Evolutionary conservation across 768 basidiomycete species (phyloP).

Genomic region (Paxillus involutus): DNA sequence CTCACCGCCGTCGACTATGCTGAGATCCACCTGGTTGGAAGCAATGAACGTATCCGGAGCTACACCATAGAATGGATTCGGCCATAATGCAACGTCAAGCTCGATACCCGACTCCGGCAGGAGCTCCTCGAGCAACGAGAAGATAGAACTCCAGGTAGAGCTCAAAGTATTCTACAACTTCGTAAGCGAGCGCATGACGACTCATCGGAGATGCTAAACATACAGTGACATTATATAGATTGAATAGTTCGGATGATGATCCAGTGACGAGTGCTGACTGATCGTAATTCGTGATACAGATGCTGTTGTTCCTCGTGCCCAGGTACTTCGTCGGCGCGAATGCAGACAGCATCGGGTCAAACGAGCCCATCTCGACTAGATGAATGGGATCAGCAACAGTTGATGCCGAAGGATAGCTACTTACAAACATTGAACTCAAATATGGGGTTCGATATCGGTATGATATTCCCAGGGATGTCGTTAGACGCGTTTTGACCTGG

Average conservation of each 20-base stretch:
- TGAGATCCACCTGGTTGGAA: conserved; percentile 30
- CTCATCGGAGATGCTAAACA: not conserved
- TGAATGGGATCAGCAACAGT: not conserved
- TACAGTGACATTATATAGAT: conserved; percentile 28
- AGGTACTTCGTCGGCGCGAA: conserved; percentile 46
- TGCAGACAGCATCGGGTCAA: conserved; percentile 43
- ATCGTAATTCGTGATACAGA: conserved; percentile 37
- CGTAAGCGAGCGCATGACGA: not conserved
- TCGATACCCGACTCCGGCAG: conserved; percentile 26
- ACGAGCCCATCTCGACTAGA: conserved; percentile 42
- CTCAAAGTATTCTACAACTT: conserved; percentile 10
- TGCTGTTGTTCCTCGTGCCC: conserved; percentile 35
- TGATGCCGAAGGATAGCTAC: not conserved
- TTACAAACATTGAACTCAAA: conserved; percentile 37
- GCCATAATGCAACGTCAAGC: conserved; percentile 32
- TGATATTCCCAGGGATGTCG: conserved; percentile 14
- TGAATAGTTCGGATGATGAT: conserved; percentile 39
- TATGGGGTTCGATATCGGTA: conserved; percentile 33
- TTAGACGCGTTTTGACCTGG: conserved; percentile 25
- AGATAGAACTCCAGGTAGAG: conserved; percentile 8
- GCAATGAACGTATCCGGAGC: conserved; percentile 35
- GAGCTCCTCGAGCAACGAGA: conserved; percentile 16
- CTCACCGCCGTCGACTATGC: conserved; percentile 41
- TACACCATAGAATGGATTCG: conserved; percentile 39
- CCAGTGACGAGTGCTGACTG: conserved; percentile 38